phyloP scores from a whole-genome alignment of 1,284 basidiomycete genomes.

The Rhodofomes roseus region DNA sequence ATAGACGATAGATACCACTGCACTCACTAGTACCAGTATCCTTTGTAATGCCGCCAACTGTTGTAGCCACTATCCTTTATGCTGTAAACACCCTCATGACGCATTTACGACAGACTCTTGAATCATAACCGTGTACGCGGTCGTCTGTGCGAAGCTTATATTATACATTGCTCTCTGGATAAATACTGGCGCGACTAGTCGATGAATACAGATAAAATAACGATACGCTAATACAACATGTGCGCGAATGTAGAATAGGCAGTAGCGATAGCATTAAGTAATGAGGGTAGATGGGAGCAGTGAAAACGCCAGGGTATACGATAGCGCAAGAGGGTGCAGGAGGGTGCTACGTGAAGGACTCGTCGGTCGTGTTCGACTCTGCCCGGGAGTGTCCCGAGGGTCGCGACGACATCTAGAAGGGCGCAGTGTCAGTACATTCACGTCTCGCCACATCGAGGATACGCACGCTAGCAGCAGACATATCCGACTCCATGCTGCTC shows the following conservation, averaged over 20 bases:
- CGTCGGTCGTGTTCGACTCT: neutral
- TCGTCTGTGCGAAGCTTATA: neutral
- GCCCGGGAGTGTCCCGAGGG: neutral
- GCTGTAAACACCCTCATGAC: neutral
- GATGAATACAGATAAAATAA: neutral
- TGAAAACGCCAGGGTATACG: neutral
- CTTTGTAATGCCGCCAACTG: neutral
- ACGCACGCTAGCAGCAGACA: constrained; percentile 15
- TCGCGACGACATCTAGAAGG: neutral
- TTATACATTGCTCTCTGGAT: neutral
- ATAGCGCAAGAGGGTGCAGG: neutral
- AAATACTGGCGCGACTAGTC: neutral
- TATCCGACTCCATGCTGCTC: constrained; percentile 21
- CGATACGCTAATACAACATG: neutral
- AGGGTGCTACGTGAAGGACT: neutral
- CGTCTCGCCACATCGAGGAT: neutral
- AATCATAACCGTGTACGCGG: neutral
- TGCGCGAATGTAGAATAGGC: neutral
- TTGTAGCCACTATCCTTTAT: neutral
- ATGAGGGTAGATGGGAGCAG: neutral
- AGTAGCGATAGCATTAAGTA: neutral
- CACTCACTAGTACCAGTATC: neutral
- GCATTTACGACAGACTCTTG: neutral
- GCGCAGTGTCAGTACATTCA: neutral
- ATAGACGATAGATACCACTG: no score